Conservation (phyloP, 306 rosid species). For the Vigna angularis region DNA sequence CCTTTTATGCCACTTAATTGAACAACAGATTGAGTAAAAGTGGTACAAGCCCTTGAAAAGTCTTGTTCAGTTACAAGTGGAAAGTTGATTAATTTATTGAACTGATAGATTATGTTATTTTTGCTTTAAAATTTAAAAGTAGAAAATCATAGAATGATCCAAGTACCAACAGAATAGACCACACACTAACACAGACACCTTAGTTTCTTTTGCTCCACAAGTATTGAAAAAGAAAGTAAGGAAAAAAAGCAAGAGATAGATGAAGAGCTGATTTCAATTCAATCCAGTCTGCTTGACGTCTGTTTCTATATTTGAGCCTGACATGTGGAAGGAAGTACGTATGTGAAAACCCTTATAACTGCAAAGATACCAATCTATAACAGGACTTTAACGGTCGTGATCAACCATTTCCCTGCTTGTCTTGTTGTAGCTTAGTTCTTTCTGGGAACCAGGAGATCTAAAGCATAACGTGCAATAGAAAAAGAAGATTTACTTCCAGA, state of each 20-base stretch:
- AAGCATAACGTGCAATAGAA: slow-evolving; percentile 27
- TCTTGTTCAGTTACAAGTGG: slow-evolving; percentile 45
- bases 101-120: slow-evolving; percentile 36
- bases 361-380: slow-evolving; percentile 55
- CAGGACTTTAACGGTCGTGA: slow-evolving; percentile 60
- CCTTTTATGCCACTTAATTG: slow-evolving; percentile 43
- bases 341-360: slow-evolving; percentile 49
- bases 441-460: slow-evolving; percentile 60
- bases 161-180: slow-evolving; percentile 43
- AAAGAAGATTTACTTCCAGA: slow-evolving; percentile 41
- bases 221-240: neutral
- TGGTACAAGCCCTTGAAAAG: slow-evolving; percentile 44
- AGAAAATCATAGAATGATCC: slow-evolving; percentile 28
- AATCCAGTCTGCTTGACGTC: slow-evolving; percentile 47
- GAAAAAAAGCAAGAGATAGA: neutral
- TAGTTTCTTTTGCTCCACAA: slow-evolving; percentile 34
- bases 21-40: slow-evolving; percentile 44
- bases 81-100: slow-evolving; percentile 42
- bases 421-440: slow-evolving; percentile 55
- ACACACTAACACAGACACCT: slow-evolving; percentile 24
- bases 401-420: slow-evolving; percentile 50
- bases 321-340: slow-evolving; percentile 55
- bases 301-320: slow-evolving; percentile 49
- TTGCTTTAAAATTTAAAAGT: neutral
- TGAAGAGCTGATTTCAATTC: slow-evolving; percentile 7